Evolutionary conservation across 176 grass and related monocot genomes (phyloP), one percentile per base, ranked within the genome.

Genomic region (sorghum (Sorghum bicolor)): DNA sequence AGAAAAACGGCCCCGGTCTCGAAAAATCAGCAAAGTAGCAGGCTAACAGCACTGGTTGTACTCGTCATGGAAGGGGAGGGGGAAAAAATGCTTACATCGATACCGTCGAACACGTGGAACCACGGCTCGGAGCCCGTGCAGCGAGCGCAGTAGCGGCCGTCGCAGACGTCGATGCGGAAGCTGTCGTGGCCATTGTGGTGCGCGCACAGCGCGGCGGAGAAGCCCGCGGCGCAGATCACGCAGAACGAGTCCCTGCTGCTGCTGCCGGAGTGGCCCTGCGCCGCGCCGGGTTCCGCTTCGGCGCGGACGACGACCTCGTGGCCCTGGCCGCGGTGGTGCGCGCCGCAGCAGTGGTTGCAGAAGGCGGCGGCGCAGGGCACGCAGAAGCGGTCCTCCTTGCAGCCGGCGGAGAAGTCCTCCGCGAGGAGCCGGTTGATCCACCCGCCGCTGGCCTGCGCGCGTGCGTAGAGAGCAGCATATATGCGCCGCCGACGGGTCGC

Each of bases 321-420:
- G 20, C 78, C 78, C 40, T 24, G 63, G 63, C 60, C 60, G 76
- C 60, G 24, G 76, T 67, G 63, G 78, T 25, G 78, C 41, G 8
- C 19, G 41, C 19, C 41, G 62, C 78, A 80, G 63, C 41, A 80
- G 78, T 80, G 78, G 41, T 33, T 4, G 62, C 77, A 80, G 77
- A 80, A 80, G 77, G 39, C 61, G 62, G 77, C 77, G 77, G 40
- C 39, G 77, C 77, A 80, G 61, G 40, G 40, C 17, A 24, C 41
- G 78, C 63, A 80, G 63, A 80, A 50, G 78, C 63, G 78, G 29
- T 80, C 78, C 63, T 50, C 29, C 40, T 20, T 47, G 78, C 78
- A 67, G 63, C 1, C 1, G 39, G 16, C 20, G 29, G 63, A 32
- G 78, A 67, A 80, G 63, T 80, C 43, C 63, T 80, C 63, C 39